Evolutionary conservation across 441 rosid genomes (phyloP), one percentile per base, ranked within the genome.

Genomic region (Mallotus repandus): DNA sequence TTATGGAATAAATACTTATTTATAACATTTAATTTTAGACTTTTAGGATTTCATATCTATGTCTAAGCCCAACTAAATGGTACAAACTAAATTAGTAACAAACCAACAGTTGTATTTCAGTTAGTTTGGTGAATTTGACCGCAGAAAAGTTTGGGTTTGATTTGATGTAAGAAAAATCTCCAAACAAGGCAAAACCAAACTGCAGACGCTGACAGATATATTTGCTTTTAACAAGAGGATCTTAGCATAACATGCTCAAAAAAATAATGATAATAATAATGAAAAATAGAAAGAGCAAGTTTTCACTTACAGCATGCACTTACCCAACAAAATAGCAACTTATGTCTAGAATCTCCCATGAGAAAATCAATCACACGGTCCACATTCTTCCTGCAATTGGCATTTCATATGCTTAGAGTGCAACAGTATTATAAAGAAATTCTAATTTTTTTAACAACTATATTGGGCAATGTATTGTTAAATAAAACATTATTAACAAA

Each of bases 321-420:
- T 86, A 95, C 98, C 99, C 98, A 96, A 78, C 91, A 89, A 78
- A 96, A 96, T 45, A 90, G 85, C 80, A 91, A 74, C 73, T 85
- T 89, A 43, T 74, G 81, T 86, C 74, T 88, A 84, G 84, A 60
- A 84, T 90, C 90, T 54, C 87, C 86, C 62, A 93, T 78, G 80
- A 96, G 82, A 84, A 72, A 87, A 53, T 86, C 78, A 67, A 93
- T 72, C 69, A 88, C 78, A 67, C 65, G 72, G 22, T 79, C 81
- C 66, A 96, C 85, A 64, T 90, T 90, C 75, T 72, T 81, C 89
- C 99, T 96, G 86, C 62, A 74, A 76, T 76, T 54, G 68, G 54
- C 21, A 63, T 46, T 25, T 62, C 68, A 62, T 22, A 66, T 43
- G 54, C 52, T 75, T 63, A 76, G 69, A 49, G 60, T 49, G 43